A percentile compares a stretch with the other conserved stretches of the same genome.
These are phyloP conservation scores for Cladophialophora psammophila DNA, from an alignment of 2,329 filamentous ascomycete species.

Conservation along the genomic window DNA sequence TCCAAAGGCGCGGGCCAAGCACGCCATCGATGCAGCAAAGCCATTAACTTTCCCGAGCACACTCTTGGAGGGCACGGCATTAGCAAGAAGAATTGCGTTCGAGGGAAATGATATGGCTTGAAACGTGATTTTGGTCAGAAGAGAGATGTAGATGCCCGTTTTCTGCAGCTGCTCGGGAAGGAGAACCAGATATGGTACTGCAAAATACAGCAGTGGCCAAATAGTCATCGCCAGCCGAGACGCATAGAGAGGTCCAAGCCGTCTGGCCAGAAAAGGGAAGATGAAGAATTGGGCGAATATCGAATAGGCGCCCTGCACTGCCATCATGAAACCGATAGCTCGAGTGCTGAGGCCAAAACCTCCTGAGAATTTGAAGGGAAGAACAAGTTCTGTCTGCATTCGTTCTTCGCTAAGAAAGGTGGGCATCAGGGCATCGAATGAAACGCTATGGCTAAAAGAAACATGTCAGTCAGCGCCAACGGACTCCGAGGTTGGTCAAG, in stretches of 20 bases:
- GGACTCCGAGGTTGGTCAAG: not conserved
- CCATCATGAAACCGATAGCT: conserved; percentile 85
- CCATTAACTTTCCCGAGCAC: conserved; percentile 93
- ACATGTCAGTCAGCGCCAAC: conserved; percentile 42
- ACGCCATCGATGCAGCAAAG: conserved; percentile 87
- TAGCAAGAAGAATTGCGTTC: conserved; percentile 86
- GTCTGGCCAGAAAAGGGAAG: conserved; percentile 78
- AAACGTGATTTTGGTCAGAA: conserved; percentile 93
- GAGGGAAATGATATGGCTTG: conserved; percentile 90
- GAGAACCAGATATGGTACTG: conserved; percentile 87
- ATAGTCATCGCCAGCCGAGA: conserved; percentile 81
- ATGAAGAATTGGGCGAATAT: conserved; percentile 85
- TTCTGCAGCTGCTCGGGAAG: conserved; percentile 76
- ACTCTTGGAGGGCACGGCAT: conserved; percentile 81
- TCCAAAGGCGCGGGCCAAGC: conserved; percentile 84
- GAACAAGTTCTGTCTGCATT: conserved; percentile 52
- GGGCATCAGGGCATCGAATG: conserved; percentile 91
- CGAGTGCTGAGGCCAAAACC: conserved; percentile 85
- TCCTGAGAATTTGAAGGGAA: conserved; percentile 88
- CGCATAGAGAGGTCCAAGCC: conserved; percentile 78
- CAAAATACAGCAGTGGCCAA: conserved; percentile 87
- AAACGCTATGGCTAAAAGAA: conserved; percentile 83
- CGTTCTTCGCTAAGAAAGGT: conserved; percentile 79
- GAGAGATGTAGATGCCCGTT: conserved; percentile 75
- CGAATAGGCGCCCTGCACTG: conserved; percentile 86